A percentile compares a stretch with the other conserved stretches of the same genome.
These are phyloP conservation scores for Mucor saturninus DNA, from an alignment of 371 early-diverging fungal genomes.

Conservation along the genomic window DNA sequence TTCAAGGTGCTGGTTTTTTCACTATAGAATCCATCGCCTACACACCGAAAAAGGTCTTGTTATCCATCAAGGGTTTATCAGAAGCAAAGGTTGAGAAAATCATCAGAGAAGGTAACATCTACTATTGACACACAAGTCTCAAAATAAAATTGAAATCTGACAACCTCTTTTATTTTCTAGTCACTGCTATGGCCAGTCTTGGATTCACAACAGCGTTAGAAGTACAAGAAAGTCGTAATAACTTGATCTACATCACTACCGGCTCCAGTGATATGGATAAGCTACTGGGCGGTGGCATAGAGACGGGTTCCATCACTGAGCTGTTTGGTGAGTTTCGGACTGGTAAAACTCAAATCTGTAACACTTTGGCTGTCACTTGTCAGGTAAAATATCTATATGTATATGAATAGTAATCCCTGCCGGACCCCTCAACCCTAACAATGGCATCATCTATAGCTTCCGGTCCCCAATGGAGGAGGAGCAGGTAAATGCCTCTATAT, in stretches of 20 bases:
- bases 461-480: constrained; percentile 88
- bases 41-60: constrained; percentile 88
- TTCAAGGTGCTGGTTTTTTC: constrained; percentile 87
- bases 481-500: constrained; percentile 98
- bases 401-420: no score
- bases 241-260: constrained; percentile 88
- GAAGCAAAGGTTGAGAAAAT: constrained; percentile 98
- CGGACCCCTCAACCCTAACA: no score
- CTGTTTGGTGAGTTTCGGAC: constrained; percentile 99
- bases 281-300: constrained; percentile 96
- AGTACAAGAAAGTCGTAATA: constrained; percentile 81
- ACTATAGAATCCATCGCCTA: constrained; percentile 95
- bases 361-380: constrained; percentile 96
- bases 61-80: constrained; percentile 97
- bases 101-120: constrained; percentile 77
- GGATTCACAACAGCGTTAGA: constrained; percentile 97
- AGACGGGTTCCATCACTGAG: constrained; percentile 98
- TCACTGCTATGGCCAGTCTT: constrained; percentile 88
- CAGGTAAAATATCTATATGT: constrained; percentile 63
- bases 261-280: constrained; percentile 95
- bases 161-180: constrained; percentile 37
- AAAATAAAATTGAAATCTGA: background rate
- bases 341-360: constrained; percentile 98
- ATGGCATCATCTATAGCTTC: constrained; percentile 63
- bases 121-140: no score